Conservation (phyloP, 192 early-diverging fungal genomes). For the Kickxella alabastrina region DNA sequence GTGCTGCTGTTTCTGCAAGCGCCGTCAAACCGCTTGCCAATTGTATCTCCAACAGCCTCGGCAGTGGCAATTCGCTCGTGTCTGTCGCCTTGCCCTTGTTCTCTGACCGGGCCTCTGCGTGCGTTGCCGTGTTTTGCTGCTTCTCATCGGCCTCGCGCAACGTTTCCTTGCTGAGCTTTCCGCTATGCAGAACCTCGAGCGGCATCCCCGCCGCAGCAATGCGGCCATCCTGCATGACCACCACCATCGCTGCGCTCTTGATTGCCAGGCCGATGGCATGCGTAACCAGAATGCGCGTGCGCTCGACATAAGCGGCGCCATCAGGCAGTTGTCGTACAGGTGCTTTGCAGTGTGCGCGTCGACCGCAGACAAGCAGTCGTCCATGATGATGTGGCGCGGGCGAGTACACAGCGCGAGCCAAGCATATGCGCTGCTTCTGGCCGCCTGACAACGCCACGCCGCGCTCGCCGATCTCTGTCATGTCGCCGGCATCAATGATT, state of each 20-base stretch:
- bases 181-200: constrained; percentile 25
- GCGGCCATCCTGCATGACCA: constrained; percentile 65
- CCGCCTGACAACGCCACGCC: constrained; percentile 84
- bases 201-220: constrained; percentile 57
- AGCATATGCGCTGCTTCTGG: constrained; percentile 79
- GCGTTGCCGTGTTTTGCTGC: constrained; percentile 21
- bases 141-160: constrained; percentile 26
- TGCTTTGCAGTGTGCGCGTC: constrained; percentile 93
- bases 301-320: constrained; percentile 61
- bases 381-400: constrained; percentile 68
- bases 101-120: constrained; percentile 9
- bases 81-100: constrained; percentile 36
- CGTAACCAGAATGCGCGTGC: constrained; percentile 91
- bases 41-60: neutral
- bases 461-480: constrained; percentile 90
- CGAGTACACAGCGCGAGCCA: constrained; percentile 88
- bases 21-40: constrained; percentile 30
- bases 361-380: constrained; percentile 93
- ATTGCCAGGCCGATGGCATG: constrained; percentile 75
- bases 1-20: neutral
- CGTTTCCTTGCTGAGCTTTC: constrained; percentile 34
- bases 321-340: constrained; percentile 73
- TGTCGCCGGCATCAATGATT: constrained; percentile 81
- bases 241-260: constrained; percentile 52
- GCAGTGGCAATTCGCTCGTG: constrained; percentile 1